Percentiles rank a stretch among this genome's conserved stretches.
Conservation (phyloP, 1,284 basidiomycete genomes). For the Ganoderma sinense region DNA sequence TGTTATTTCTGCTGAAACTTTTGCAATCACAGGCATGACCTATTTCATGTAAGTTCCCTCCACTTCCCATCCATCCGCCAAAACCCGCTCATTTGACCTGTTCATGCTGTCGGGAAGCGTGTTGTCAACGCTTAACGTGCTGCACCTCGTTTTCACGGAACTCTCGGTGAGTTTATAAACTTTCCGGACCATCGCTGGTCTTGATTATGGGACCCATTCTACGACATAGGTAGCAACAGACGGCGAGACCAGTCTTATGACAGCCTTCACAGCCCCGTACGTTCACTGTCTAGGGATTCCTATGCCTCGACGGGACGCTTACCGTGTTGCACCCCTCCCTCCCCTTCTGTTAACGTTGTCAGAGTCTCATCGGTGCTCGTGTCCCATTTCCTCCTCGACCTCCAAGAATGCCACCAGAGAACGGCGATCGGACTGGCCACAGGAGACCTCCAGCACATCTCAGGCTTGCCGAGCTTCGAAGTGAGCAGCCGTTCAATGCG, state of each 20-base stretch:
- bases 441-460: not conserved
- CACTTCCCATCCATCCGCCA: not conserved
- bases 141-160: not conserved
- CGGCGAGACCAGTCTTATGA: not conserved
- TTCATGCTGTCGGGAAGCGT: not conserved
- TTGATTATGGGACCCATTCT: not conserved
- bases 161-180: not conserved
- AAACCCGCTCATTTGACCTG: not conserved
- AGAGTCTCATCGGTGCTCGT: not conserved
- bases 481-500: not conserved
- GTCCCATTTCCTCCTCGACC: not conserved
- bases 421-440: not conserved
- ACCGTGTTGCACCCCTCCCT: too few species aligned
- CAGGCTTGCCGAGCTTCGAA: not conserved
- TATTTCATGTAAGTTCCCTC: not conserved
- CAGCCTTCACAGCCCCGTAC: not conserved
- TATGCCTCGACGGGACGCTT: too few species aligned
- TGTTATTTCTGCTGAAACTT: not conserved
- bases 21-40: not conserved
- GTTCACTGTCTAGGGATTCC: not conserved
- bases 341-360: too few species aligned
- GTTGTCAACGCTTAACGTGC: not conserved
- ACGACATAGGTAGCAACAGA: not conserved
- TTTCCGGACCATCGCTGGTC: not conserved
- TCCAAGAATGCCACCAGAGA: not conserved